Conservation (phyloP, 192 early-diverging fungal genomes). For the Glomus cerebriforme region DNA sequence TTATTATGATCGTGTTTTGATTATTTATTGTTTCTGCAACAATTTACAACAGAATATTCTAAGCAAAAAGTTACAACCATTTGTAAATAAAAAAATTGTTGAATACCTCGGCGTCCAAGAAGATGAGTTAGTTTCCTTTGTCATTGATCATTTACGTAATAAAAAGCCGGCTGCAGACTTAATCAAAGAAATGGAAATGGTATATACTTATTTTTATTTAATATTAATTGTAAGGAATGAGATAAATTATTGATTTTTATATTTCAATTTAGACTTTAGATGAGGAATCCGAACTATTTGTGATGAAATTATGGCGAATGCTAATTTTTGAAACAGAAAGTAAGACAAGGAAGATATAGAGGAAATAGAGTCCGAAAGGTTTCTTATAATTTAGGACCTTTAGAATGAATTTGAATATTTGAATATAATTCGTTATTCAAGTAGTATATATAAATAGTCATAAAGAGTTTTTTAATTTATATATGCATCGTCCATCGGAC, state of each 20-base stretch:
- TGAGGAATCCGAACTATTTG: conserved; percentile 86
- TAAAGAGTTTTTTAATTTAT: too few relatives aligned
- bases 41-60: conserved; percentile 53
- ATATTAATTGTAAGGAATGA: not conserved
- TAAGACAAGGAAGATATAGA: conserved; percentile 42
- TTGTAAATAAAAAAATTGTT: conserved; percentile 74
- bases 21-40: not conserved
- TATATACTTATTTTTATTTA: conserved; percentile 40
- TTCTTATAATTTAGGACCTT: too few relatives aligned
- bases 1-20: conserved; percentile 31
- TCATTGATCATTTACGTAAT: conserved; percentile 68
- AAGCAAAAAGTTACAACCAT: conserved; percentile 68
- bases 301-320: conserved; percentile 87
- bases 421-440: too few relatives aligned
- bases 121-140: conserved; percentile 77
- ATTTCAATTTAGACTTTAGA: conserved; percentile 67
- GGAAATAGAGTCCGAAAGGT: too few relatives aligned
- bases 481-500: too few relatives aligned
- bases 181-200: conserved; percentile 75
- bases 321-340: conserved; percentile 85
- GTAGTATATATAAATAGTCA: too few relatives aligned
- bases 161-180: conserved; percentile 67
- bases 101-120: conserved; percentile 83
- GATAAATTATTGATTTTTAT: not conserved
- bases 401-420: too few relatives aligned